Percentiles rank a stretch among this genome's conserved stretches.
Conservation (phyloP, 164 flowering plant species). For the Aristolochia fimbriata region DNA sequence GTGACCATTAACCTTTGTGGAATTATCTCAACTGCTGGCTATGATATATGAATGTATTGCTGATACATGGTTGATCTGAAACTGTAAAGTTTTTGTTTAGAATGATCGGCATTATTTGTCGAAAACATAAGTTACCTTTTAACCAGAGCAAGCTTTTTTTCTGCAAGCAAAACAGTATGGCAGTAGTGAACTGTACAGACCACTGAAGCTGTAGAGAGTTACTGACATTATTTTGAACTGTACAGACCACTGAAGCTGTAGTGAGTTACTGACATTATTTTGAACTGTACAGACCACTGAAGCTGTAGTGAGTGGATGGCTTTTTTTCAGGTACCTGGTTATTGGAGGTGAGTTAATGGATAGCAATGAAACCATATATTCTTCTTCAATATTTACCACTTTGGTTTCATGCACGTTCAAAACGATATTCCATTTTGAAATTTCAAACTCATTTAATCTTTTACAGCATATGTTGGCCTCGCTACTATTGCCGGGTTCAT, state of each 20-base stretch:
- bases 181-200: slow-evolving; percentile 40
- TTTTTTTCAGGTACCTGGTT: slow-evolving; percentile 94
- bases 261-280: slow-evolving; percentile 18
- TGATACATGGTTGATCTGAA: too few relatives aligned
- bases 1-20: too few relatives aligned
- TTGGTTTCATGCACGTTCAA: neutral
- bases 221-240: slow-evolving; percentile 3
- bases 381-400: neutral
- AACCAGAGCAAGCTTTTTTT: too few relatives aligned
- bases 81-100: too few relatives aligned
- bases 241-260: slow-evolving; percentile 93
- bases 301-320: slow-evolving; percentile 96
- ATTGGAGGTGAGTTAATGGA: slow-evolving; percentile 57
- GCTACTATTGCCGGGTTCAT: slow-evolving; percentile 94
- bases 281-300: slow-evolving; percentile 61
- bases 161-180: neutral
- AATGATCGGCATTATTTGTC: too few relatives aligned
- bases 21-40: too few relatives aligned
- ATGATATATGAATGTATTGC: too few relatives aligned
- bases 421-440: neutral
- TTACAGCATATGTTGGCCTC: slow-evolving; percentile 95
- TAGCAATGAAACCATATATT: slow-evolving; percentile 1
- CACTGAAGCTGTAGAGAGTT: slow-evolving; percentile 82
- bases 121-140: too few relatives aligned
- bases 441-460: neutral